phyloP scores from a whole-genome alignment of 192 early-diverging fungal species.

The Podila epicladia region DNA sequence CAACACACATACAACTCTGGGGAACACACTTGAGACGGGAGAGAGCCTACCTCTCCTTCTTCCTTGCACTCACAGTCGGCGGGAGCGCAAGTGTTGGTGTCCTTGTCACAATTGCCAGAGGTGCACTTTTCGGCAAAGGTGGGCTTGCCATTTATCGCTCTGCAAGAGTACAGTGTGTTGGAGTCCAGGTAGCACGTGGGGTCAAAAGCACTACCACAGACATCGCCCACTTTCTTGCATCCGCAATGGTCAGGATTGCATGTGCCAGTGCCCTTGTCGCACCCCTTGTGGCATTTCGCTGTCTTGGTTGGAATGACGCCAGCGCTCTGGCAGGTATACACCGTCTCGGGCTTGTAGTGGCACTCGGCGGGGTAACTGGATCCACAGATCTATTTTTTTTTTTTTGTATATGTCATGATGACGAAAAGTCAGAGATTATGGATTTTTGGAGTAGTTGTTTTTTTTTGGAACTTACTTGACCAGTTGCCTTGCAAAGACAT shows the following conservation, averaged over 20 bases:
- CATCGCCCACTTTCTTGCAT: background rate
- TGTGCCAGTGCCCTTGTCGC: background rate
- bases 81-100: background rate
- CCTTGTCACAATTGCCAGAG: background rate
- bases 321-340: background rate
- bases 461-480: background rate
- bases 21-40: background rate
- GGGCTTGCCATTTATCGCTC: background rate
- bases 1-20: background rate
- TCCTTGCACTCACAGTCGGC: background rate
- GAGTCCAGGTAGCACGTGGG: background rate
- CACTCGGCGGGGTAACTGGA: background rate
- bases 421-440: too few species aligned
- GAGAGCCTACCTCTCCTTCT: background rate
- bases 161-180: background rate
- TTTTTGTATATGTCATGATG: too few species aligned
- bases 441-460: too few species aligned
- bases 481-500: background rate
- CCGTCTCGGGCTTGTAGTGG: background rate
- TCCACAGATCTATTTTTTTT: background rate
- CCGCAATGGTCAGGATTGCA: background rate
- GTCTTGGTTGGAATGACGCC: background rate
- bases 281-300: background rate
- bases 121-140: background rate
- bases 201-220: background rate